Evolutionary conservation across 2,329 filamentous ascomycete species (phyloP).

Genomic region (Epichloe bromicola): DNA sequence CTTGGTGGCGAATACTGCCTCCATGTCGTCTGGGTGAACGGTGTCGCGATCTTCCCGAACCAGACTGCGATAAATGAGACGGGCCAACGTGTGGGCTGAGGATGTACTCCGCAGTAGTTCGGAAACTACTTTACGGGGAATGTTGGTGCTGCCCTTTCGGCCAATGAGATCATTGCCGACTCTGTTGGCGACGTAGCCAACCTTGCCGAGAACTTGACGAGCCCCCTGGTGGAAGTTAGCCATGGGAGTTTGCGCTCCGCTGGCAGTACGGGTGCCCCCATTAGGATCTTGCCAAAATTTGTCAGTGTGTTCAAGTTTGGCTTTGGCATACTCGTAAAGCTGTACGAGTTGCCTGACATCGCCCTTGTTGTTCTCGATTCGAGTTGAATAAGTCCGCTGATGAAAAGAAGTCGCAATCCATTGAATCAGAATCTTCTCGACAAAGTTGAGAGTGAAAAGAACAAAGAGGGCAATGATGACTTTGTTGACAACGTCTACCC

Average conservation of each 20-base stretch:
- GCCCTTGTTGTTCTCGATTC: slow-evolving; percentile 87
- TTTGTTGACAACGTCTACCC: slow-evolving; percentile 74
- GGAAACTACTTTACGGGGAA: slow-evolving; percentile 74
- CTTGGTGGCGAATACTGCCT: slow-evolving; percentile 61
- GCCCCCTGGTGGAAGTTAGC: slow-evolving; percentile 62
- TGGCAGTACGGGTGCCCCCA: slow-evolving; percentile 23
- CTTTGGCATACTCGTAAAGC: slow-evolving; percentile 61
- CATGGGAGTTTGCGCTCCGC: slow-evolving; percentile 62
- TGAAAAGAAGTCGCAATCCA: slow-evolving; percentile 93
- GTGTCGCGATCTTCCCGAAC: slow-evolving; percentile 62
- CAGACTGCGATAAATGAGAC: slow-evolving; percentile 79
- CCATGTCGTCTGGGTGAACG: slow-evolving; percentile 65
- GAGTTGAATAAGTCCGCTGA: slow-evolving; percentile 73
- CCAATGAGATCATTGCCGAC: slow-evolving; percentile 90
- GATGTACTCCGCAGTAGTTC: slow-evolving; percentile 59
- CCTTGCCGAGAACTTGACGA: slow-evolving; percentile 60
- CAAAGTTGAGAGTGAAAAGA: slow-evolving; percentile 63
- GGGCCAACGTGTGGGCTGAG: slow-evolving; percentile 72
- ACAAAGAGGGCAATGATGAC: slow-evolving; percentile 79
- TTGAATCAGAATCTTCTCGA: slow-evolving; percentile 89
- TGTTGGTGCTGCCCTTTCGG: slow-evolving; percentile 53
- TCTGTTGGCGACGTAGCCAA: slow-evolving; percentile 73
- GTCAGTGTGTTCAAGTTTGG: slow-evolving; percentile 46
- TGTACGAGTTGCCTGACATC: slow-evolving; percentile 53
- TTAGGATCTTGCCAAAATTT: slow-evolving; percentile 32